Base-by-base conservation (phyloP, 1,284 basidiomycete genomes). In the Athelia psychrophila region DNA sequence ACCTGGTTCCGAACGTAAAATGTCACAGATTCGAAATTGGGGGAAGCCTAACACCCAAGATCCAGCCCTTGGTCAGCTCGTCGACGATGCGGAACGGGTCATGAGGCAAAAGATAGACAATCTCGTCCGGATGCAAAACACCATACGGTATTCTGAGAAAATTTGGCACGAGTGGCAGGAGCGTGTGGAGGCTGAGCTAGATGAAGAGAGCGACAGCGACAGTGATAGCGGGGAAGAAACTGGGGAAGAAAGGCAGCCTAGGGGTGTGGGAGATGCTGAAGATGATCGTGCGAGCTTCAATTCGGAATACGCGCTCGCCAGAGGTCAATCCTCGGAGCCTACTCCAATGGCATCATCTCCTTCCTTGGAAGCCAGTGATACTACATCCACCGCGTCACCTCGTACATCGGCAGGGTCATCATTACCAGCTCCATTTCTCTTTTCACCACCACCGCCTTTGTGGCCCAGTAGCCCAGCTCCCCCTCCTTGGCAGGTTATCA, bases 131-230 rank as follows among this genome's bases (percentile, higher is more conserved):
- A 89, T 99, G 87, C 92, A 97, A 71, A 98, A 98, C 67, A 98
- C 95, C 22, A 97, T 99, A 59, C 81, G 93, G 54, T 99, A 99
- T 69, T 89, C 94, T 32, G 97, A 99, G 74, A 97, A 97, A 72
- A 92, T 98, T 23, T 87, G 97, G 69, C 88, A 91, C 61, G 97
- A 99, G 69, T 99, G 96, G 95, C 91, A 98, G 67, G 91, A 92
- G 66, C 86, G 85, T 60, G 90, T 98, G 24, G 88, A 79, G 51
- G 75, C 79, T 59, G 76, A 81, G 44, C 69, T 98, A 38, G 80
- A 83, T 3, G 84, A 63, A 18, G 76, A 73, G 40, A 71, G 75
- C 6, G 74, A 76, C 13, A 77, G 73, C 42, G 76, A 71, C 15
- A 64, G 58, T 18, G 65, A 64, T 3, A 67, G 64, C 13, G 74